Evolutionary conservation across 2,329 filamentous ascomycete species (phyloP), one percentile per base, ranked within the genome.

Genomic region (Westerdykella ornata): DNA sequence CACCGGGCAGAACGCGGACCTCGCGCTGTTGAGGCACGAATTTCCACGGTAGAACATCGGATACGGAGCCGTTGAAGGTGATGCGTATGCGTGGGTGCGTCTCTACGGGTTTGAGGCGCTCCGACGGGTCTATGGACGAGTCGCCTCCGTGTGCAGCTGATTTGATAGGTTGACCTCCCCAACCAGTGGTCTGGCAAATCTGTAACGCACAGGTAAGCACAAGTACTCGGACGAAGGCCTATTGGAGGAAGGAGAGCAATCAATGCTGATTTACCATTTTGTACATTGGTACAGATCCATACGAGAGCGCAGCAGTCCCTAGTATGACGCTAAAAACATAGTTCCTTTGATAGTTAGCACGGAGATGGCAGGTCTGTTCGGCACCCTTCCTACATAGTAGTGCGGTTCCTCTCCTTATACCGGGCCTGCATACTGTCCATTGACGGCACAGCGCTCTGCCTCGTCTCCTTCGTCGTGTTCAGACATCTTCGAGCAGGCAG

Each of bases 1-100:
- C 92, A 49, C 94, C 94, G 0, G 92, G 94, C 1, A 97, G 75
- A 1, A 98, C 90, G 42, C 88, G 81, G 39, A 98, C 92, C 72
- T 98, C 92, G 43, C 90, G 85, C 72, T 98, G 92, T 68, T 98
- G 92, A 1, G 92, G 92, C 2, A 81, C 81, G 67, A 98, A 98
- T 65, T 96, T 96, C 92, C 92, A 98, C 1, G 90, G 89, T 19
- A 98, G 76, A 1, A 95, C 82, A 63, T 97, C 92, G 1, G 90
- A 97, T 1, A 96, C 89, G 19, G 88, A 94, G 36, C 89, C 86
- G 61, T 88, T 92, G 77, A 98, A 98, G 18, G 89, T 97, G 51
- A 98, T 90, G 46, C 88, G 85, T 57, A 98, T 84, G 40, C 92
- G 85, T 53, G 85, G 85, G 44, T 86, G 84, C 53, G 80, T 75